Evolutionary conservation across 768 basidiomycete genomes (phyloP).

Genomic region (Xerocomus spinulosus): DNA sequence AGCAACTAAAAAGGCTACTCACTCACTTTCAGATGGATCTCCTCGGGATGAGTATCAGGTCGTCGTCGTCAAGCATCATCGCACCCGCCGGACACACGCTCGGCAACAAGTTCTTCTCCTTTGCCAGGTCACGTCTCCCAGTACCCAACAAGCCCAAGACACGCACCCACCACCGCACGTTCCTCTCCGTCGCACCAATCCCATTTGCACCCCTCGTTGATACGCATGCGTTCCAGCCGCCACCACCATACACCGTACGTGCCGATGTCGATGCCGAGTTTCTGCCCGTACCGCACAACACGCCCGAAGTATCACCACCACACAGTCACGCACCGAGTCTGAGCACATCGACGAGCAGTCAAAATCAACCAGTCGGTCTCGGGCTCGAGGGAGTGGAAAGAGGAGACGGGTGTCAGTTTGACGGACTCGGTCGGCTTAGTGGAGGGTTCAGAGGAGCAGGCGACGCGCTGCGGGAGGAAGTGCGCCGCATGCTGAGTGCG

Average conservation of each 20-base stretch:
- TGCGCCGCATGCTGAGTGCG: slow-evolving; percentile 19
- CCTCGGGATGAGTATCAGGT: not conserved
- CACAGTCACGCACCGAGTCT: not conserved
- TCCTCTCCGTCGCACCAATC: slow-evolving; percentile 14
- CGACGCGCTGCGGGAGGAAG: slow-evolving; percentile 16
- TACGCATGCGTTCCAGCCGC: slow-evolving; percentile 23
- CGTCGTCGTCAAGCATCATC: not conserved
- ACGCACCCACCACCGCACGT: slow-evolving; percentile 8
- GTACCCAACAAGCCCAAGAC: slow-evolving; percentile 15
- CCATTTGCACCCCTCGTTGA: slow-evolving; percentile 29
- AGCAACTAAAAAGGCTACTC: not conserved
- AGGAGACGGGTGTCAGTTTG: slow-evolving; percentile 22
- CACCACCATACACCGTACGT: slow-evolving; percentile 18
- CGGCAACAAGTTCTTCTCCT: slow-evolving; percentile 14
- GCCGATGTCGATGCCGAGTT: slow-evolving; percentile 7
- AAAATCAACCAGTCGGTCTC: slow-evolving; percentile 15
- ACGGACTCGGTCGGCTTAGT: slow-evolving; percentile 28
- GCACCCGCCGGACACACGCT: slow-evolving; percentile 3
- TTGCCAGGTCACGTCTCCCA: slow-evolving; percentile 25
- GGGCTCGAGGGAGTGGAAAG: slow-evolving; percentile 26
- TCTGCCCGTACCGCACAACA: slow-evolving; percentile 28
- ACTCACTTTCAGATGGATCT: not conserved
- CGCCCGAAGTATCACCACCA: slow-evolving; percentile 8
- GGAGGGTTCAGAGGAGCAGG: slow-evolving; percentile 18
- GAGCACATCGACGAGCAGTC: not conserved